Evolutionary conservation across 176 grass and related monocot species (phyloP).

Genomic region (Themeda triandra): DNA sequence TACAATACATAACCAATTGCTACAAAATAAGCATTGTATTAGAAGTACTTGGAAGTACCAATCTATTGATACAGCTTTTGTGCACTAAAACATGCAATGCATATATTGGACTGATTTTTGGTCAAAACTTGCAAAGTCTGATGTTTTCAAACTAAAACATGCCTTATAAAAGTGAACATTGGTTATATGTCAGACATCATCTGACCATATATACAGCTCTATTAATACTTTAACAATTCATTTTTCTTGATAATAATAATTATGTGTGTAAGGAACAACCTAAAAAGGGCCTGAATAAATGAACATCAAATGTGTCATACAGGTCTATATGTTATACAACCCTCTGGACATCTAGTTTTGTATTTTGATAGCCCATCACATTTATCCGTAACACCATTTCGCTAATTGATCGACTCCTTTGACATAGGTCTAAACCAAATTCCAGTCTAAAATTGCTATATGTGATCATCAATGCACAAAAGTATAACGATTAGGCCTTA

Average conservation of each 20-base stretch:
- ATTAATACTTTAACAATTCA: not conserved
- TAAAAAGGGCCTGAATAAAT: not conserved
- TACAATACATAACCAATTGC: not conserved
- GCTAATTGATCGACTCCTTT: not conserved
- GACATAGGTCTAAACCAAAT: not conserved
- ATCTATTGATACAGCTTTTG: not conserved
- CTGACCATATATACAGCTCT: constrained; percentile 17
- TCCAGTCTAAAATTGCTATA: constrained; percentile 8
- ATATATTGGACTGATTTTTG: not conserved
- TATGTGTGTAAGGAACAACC: not conserved
- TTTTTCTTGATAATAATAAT: constrained; percentile 9
- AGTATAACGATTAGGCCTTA: not conserved
- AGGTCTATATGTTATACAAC: not conserved
- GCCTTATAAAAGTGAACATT: not conserved
- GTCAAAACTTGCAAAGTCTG: not conserved
- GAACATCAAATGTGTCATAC: not conserved
- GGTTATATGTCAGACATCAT: not conserved
- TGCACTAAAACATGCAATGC: not conserved
- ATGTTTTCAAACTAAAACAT: not conserved
- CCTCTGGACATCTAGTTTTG: not conserved
- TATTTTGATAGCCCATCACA: not conserved
- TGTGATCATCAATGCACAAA: not conserved
- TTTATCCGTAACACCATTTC: not conserved
- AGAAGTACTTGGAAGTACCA: not conserved
- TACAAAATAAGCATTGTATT: not conserved